These are phyloP conservation scores for Collybia sordida DNA, from an alignment of 768 basidiomycete species.

Conservation along the genomic window DNA sequence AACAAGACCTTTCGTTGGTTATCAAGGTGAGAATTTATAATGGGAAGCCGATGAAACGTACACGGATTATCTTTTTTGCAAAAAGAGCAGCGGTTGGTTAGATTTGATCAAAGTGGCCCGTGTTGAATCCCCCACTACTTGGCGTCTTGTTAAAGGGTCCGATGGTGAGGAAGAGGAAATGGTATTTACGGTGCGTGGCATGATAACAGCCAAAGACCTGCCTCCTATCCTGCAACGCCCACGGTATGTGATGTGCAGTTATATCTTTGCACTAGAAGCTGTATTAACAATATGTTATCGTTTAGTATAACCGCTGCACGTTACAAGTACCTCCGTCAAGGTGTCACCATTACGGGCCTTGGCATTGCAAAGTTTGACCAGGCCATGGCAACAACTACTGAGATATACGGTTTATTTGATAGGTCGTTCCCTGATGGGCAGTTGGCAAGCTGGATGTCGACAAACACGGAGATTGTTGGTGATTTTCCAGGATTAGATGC, in stretches of 20 bases:
- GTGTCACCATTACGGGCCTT: neutral
- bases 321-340: constrained; percentile 3
- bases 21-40: too few relatives aligned
- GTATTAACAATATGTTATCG: neutral
- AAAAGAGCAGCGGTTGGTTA: too few relatives aligned
- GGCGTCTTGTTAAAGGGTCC: too few relatives aligned
- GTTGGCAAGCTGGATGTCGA: neutral
- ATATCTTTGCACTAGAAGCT: neutral
- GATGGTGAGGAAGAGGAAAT: too few relatives aligned
- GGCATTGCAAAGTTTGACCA: constrained; percentile 1
- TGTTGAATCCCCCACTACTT: too few relatives aligned
- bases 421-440: neutral
- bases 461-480: neutral
- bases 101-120: too few relatives aligned
- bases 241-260: neutral
- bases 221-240: neutral
- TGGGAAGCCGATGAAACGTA: too few relatives aligned
- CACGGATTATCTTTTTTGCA: too few relatives aligned
- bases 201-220: neutral
- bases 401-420: constrained; percentile 6
- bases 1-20: too few relatives aligned
- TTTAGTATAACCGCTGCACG: too few relatives aligned
- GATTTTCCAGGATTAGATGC: constrained; percentile 3
- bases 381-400: neutral
- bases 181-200: neutral